Evolutionary conservation across 257 asterid genomes (phyloP), one percentile per base, ranked within the genome.

Genomic region (Ballota nigra): DNA sequence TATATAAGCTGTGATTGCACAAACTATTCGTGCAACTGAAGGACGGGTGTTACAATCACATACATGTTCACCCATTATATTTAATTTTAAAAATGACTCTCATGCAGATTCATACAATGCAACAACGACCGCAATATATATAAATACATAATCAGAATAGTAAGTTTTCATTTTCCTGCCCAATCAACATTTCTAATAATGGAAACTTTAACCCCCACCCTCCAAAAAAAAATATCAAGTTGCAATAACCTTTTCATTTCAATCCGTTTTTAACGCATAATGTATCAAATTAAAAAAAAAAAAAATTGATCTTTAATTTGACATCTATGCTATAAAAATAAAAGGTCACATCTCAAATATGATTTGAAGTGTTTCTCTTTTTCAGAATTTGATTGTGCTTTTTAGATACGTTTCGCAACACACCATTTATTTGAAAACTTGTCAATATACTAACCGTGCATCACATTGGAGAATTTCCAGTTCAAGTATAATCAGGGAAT

Each of bases 11-110:
- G 12, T 60, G 53, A 63, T 45, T 20, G 12, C 19, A 23, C 57
- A 57, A 59, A 75, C 19, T 7, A 40, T 60, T 31, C 20, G 8
- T 36, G 43, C 61, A 59, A 71, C 57, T 58, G 24, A 66, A 66
- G 24, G 63, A 29, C 66, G 28, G 70, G 22, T 34, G 15, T 36
- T 33, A 63, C 34, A 2, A 57, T 19, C 47, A 45, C 18, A 23
- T 41, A 33, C 38, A 45, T 53, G 51, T 62, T 61, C 29, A 56
- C n/a, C 69, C 34, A 72, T 53, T 52, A 15, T 41, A 6, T 20
- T 58, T 13, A n/a, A n/a, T 63, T 34, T 45, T 15, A 2, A 24
- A 52, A 38, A 22, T 28, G n/a, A 49, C 47, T 59, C 10, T 8
- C 73, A 52, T 38, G 55, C 61, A 63, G 59, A 40, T 53, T 28